A percentile compares a stretch with the other conserved stretches of the same genome.
These are phyloP conservation scores for Periconia digitata DNA, from an alignment of 2,329 filamentous ascomycete species.

Conservation along the genomic window DNA sequence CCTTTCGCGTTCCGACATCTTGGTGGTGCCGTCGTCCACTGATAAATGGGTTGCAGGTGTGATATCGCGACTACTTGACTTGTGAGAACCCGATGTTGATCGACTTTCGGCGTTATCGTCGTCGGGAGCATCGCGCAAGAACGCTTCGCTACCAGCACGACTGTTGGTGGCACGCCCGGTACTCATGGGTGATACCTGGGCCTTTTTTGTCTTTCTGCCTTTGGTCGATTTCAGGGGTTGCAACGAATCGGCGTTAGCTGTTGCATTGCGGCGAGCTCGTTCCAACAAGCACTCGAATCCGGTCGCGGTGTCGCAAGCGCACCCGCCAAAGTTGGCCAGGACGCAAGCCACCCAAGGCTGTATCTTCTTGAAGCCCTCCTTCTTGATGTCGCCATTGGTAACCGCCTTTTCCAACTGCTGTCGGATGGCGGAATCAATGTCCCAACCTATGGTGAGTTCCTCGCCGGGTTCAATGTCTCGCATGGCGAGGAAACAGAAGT, in stretches of 20 bases:
- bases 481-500: constrained; percentile 90
- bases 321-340: constrained; percentile 76
- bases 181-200: constrained; percentile 56
- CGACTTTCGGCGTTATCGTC: constrained; percentile 59
- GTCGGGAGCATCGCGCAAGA: constrained; percentile 53
- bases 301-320: constrained; percentile 63
- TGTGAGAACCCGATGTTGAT: constrained; percentile 60
- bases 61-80: constrained; percentile 61
- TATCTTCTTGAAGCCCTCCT: constrained; percentile 59
- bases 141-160: constrained; percentile 61
- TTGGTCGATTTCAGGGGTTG: constrained; percentile 44
- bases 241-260: constrained; percentile 24
- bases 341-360: constrained; percentile 71
- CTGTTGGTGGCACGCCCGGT: constrained; percentile 57
- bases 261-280: constrained; percentile 36
- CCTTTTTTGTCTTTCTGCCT: constrained; percentile 52
- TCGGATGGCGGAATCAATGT: constrained; percentile 52
- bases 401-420: constrained; percentile 64
- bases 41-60: constrained; percentile 59
- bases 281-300: constrained; percentile 41
- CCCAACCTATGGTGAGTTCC: constrained; percentile 68
- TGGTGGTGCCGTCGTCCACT: constrained; percentile 49
- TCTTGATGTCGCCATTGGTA: constrained; percentile 61
- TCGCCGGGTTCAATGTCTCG: constrained; percentile 71
- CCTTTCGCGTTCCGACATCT: constrained; percentile 63